Evolutionary conservation across 2,329 filamentous ascomycete species (phyloP).

Genomic region (Akanthomyces muscarius): DNA sequence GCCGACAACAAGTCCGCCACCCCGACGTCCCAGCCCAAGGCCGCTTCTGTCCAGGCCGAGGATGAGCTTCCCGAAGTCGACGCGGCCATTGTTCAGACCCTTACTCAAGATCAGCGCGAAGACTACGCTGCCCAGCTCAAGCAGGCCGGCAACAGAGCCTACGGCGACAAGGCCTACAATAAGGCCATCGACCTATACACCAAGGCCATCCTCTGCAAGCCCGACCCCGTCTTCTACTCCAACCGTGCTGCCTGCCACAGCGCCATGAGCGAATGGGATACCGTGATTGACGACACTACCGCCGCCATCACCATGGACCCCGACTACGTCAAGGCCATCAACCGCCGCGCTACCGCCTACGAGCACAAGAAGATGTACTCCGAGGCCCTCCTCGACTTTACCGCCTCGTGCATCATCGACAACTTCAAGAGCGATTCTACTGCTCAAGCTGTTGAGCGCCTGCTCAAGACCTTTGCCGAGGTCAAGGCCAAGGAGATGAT

Average conservation of each 20-base stretch:
- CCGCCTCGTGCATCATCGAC: constrained; percentile 98
- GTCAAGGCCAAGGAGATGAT: constrained; percentile 89
- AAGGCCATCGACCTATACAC: constrained; percentile 92
- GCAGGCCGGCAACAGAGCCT: constrained; percentile 92
- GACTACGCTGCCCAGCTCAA: constrained; percentile 89
- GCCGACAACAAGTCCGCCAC: constrained; percentile 40
- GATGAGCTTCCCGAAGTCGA: constrained; percentile 68
- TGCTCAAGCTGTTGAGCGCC: constrained; percentile 82
- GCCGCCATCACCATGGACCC: constrained; percentile 90
- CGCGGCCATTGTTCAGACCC: constrained; percentile 50
- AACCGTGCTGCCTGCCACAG: constrained; percentile 98
- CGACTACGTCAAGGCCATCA: constrained; percentile 96
- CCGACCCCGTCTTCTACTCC: constrained; percentile 97
- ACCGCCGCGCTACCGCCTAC: constrained; percentile 93
- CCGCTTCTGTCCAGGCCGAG: constrained; percentile 51
- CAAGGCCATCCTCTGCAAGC: constrained; percentile 93
- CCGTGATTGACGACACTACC: constrained; percentile 94
- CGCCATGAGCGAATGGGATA: constrained; percentile 86
- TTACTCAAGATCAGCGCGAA: constrained; percentile 67
- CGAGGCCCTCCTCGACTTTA: constrained; percentile 95
- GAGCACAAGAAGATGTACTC: constrained; percentile 89
- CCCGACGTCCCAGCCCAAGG: constrained; percentile 41
- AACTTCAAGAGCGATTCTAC: constrained; percentile 89
- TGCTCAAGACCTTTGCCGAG: constrained; percentile 96
- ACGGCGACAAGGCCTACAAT: constrained; percentile 89